A percentile compares a stretch with the other conserved stretches of the same genome.
Conservation (phyloP, 305 asterid genomes). For the Solanum hybrid region DNA sequence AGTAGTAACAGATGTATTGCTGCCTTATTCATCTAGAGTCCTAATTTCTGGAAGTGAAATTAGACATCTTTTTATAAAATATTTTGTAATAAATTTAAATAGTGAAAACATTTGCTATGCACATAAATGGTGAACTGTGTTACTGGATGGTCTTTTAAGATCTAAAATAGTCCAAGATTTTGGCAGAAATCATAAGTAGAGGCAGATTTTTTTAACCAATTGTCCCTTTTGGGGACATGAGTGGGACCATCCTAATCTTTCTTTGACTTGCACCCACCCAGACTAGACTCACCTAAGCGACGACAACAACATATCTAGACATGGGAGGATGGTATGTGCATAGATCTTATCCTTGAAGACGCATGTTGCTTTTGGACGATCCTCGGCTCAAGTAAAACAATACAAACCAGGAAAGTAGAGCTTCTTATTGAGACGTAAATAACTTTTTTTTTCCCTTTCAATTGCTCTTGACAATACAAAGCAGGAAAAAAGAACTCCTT, state of each 20-base stretch:
- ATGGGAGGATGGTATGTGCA: not conserved
- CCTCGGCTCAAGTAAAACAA: not conserved
- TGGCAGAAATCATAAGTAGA: not conserved
- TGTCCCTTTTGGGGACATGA: not conserved
- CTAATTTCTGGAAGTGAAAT: not conserved
- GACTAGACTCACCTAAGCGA: not conserved
- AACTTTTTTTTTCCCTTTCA: not conserved
- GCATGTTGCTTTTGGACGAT: not conserved
- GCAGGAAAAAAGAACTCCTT: too few species aligned
- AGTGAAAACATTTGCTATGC: not conserved
- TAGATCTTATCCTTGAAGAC: not conserved
- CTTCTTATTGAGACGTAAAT: not conserved
- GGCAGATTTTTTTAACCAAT: not conserved
- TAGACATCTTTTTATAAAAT: not conserved
- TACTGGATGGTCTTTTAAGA: not conserved
- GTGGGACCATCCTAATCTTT: not conserved
- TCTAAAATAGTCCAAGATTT: not conserved
- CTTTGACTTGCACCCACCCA: not conserved
- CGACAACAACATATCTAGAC: not conserved
- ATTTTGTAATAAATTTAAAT: not conserved
- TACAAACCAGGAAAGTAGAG: not conserved
- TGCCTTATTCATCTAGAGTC: slow-evolving; percentile 1
- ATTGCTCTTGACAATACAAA: not conserved
- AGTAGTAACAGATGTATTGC: slow-evolving; percentile 13
- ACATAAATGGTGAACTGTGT: not conserved